Evolutionary conservation across 2,329 filamentous ascomycete species (phyloP), one percentile per base, ranked within the genome.

Genomic region (Fusarium sp.): DNA sequence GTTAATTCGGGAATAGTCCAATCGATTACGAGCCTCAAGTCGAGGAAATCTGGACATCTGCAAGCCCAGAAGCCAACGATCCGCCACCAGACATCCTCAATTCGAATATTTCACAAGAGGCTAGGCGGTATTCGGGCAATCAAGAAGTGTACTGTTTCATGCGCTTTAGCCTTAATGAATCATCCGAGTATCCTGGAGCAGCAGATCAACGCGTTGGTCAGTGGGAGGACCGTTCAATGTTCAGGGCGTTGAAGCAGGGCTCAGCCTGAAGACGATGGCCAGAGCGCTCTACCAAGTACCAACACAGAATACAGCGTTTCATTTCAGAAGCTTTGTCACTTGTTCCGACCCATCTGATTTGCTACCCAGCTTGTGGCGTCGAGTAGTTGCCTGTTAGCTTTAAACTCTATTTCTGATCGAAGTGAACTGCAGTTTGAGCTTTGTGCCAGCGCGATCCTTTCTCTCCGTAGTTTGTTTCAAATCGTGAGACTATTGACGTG

Each of bases 401-500:
- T 21, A 41, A 66, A 66, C 63, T 66, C 42, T 66, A 45, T 49
- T 45, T 37, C 34, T 37, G 10, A 37, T 37, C 3, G 34, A 7
- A 4, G 4, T 9, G 30, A 55, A 40, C 54, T 53, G 8, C 18
- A 45, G 54, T 21, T 27, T 53, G 45, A 32, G 53, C 27, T 46
- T 48, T 16, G 46, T 7, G 25, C 7, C 7, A 5, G 4, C 7
- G 10, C 9, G 18, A 34, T 40, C 10, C 5, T 30, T n/a, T 18
- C 14, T 59, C 28, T 9, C 14, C 28, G 46, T 51, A 41, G 53
- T n/a, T 18, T 7, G 46, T 65, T 61, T 65, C 47, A 30, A 34
- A 49, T 13, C 20, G 34, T n/a, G 18, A 7, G 2, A n/a, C 18
- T n/a, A 37, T n/a, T 11, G 34, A 27, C 8, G 3, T 37, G 8